Percentiles rank a stretch among this genome's conserved stretches.
Evolutionary conservation across 2,329 filamentous ascomycete genomes (phyloP).

Genomic region (Nigrospora osmanthi): DNA sequence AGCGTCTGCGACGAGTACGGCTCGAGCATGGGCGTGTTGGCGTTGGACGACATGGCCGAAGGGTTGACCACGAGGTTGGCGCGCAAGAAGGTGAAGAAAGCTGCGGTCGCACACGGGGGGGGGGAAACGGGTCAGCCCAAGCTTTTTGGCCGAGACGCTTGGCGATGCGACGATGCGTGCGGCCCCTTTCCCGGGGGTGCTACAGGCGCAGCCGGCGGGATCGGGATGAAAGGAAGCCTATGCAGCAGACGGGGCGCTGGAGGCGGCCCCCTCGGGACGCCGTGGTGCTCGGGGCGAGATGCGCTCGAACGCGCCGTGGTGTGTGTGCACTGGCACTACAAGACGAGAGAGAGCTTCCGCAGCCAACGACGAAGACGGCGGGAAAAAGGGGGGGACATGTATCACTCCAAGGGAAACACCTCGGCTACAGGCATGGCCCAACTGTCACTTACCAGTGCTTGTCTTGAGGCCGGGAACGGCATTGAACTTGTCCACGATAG

Average conservation of each 20-base stretch:
- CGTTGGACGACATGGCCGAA: conserved; percentile 53
- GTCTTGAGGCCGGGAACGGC: conserved; percentile 49
- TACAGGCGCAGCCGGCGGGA: too few relatives aligned
- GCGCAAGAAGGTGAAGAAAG: conserved; percentile 75
- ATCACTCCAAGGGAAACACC: conserved; percentile 6
- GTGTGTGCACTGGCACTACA: neutral
- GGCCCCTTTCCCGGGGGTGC: too few relatives aligned
- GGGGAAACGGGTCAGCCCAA: too few relatives aligned
- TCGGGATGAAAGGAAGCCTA: too few relatives aligned
- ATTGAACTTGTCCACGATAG: conserved; percentile 46
- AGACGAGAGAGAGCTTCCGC: neutral
- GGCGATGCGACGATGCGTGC: too few relatives aligned
- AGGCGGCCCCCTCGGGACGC: too few relatives aligned
- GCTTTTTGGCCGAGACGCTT: too few relatives aligned
- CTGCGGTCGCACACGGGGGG: conserved; percentile 31
- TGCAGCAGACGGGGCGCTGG: too few relatives aligned
- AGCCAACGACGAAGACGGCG: neutral
- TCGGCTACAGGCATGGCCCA: conserved; percentile 3
- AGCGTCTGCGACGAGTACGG: conserved; percentile 35
- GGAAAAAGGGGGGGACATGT: neutral
- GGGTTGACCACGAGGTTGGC: conserved; percentile 67
- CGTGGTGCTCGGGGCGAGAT: too few relatives aligned
- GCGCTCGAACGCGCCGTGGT: neutral
- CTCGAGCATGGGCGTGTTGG: conserved; percentile 57
- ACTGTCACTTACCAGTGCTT: conserved; percentile 45